Conservation (phyloP, 2,329 filamentous ascomycete species). For the Epichloe sylvatica region DNA sequence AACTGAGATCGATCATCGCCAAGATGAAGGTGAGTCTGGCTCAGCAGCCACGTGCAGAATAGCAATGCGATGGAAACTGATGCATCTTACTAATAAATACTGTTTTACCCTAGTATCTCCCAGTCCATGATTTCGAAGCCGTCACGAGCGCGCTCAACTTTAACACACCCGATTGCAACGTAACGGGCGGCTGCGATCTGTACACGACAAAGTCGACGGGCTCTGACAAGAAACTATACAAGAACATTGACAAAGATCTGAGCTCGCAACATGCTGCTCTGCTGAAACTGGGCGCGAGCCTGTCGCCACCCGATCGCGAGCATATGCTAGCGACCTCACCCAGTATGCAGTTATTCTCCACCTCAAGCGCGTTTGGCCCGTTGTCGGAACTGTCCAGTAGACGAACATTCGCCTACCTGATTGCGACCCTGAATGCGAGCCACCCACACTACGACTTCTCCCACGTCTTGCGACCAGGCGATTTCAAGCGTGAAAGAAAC, state of each 20-base stretch:
- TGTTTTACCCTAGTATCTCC: constrained; percentile 55
- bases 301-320: constrained; percentile 69
- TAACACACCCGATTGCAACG: constrained; percentile 81
- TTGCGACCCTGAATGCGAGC: constrained; percentile 89
- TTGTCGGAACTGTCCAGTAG: constrained; percentile 79
- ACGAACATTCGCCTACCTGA: constrained; percentile 87
- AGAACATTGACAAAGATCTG: constrained; percentile 81
- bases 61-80: neutral
- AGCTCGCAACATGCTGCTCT: constrained; percentile 85
- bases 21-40: constrained; percentile 25
- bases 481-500: constrained; percentile 77
- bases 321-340: constrained; percentile 56
- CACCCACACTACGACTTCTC: constrained; percentile 92
- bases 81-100: constrained; percentile 1
- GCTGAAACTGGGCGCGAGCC: constrained; percentile 69
- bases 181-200: constrained; percentile 86
- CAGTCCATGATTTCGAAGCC: constrained; percentile 78
- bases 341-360: constrained; percentile 46
- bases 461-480: constrained; percentile 71
- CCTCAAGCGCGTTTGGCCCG: constrained; percentile 82
- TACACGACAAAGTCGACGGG: constrained; percentile 96
- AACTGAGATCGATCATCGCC: constrained; percentile 3
- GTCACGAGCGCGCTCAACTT: constrained; percentile 91
- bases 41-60: neutral
- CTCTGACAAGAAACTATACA: constrained; percentile 93